Evolutionary conservation across 352 stramenopile genomes (phyloP), one percentile per base, ranked within the genome.

Genomic region (Globisporangium abappressorium): DNA sequence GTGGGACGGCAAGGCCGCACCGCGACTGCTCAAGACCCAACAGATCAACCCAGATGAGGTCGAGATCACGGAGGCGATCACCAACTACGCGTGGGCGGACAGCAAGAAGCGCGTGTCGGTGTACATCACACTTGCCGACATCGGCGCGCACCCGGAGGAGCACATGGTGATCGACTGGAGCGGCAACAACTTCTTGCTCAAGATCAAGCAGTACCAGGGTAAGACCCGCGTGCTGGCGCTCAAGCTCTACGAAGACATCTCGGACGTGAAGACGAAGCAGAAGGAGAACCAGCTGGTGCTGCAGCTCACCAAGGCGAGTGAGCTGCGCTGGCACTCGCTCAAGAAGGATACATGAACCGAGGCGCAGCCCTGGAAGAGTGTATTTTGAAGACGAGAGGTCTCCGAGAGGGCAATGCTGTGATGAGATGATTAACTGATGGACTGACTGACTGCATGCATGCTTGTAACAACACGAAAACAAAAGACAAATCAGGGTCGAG

Each of bases 221-320:
- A 91, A 92, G 78, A 92, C 84, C 20, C 81, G 84, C 24, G 64
- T 92, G 65, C 73, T 95, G 47, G 68, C 72, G 61, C 74, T 94
- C 62, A 89, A 87, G 73, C 81, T 95, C 11, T 85, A 93, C 72
- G 86, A 94, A 41, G 84, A 92, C 65, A 92, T 95, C 69, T 84
- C 78, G 65, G 84, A 91, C 62, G 78, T 92, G 41, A 86, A 85
- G 66, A 90, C 74, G 12, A 93, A 91, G 67, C 85, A 85, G 57
- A 93, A 93, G 67, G 76, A 90, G 65, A 79, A 94, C 70, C 85
- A 93, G 71, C 76, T 95, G 64, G 84, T 94, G 62, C 69, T 95
- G 38, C 70, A 80, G 69, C 80, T 95, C 62, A 71, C 84, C 62
- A 95, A 95, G 71, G 76, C 80, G 24, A 93, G 89, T 63, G 82